Evolutionary conservation across 179 eudicot species (phyloP).

Genomic region (Heliamphora ciliata): DNA sequence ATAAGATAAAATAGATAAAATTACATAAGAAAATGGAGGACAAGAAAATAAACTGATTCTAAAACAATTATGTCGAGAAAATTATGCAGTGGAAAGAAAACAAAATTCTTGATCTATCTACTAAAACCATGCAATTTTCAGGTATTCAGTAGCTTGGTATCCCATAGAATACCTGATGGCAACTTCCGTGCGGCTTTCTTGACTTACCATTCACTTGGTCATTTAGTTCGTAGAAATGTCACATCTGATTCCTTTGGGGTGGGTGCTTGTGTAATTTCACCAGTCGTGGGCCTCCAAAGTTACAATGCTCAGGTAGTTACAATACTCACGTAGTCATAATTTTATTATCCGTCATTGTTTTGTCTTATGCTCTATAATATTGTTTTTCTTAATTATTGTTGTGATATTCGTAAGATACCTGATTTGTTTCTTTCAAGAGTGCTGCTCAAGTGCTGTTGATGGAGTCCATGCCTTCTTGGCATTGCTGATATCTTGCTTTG

Average conservation of each 20-base stretch:
- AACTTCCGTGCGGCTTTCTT: conserved; percentile 49
- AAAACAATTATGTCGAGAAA: not conserved
- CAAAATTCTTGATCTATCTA: not conserved
- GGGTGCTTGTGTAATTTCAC: conserved; percentile 29
- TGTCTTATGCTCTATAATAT: not conserved
- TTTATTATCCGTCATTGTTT: not conserved
- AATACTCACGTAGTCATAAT: not conserved
- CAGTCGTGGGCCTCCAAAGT: conserved; percentile 48
- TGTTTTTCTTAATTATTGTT: not conserved
- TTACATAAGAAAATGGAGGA: too few relatives aligned
- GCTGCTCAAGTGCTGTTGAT: not conserved
- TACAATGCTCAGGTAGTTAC: conserved; percentile 44
- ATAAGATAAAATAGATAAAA: too few relatives aligned
- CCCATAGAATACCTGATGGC: conserved; percentile 52
- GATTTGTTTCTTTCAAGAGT: not conserved
- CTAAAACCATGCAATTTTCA: conserved; percentile 18
- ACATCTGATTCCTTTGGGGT: conserved; percentile 16
- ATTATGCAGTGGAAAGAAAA: too few relatives aligned
- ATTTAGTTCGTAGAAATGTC: conserved; percentile 25
- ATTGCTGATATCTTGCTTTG: not conserved
- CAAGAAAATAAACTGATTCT: not conserved
- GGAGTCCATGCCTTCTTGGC: not conserved
- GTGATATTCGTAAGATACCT: not conserved
- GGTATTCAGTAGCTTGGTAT: conserved; percentile 64
- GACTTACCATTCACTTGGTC: conserved; percentile 53